Percentiles rank a stretch among this genome's conserved stretches.
Conservation (phyloP, 371 early-diverging fungal species). For the Umbelopsis sp. region DNA sequence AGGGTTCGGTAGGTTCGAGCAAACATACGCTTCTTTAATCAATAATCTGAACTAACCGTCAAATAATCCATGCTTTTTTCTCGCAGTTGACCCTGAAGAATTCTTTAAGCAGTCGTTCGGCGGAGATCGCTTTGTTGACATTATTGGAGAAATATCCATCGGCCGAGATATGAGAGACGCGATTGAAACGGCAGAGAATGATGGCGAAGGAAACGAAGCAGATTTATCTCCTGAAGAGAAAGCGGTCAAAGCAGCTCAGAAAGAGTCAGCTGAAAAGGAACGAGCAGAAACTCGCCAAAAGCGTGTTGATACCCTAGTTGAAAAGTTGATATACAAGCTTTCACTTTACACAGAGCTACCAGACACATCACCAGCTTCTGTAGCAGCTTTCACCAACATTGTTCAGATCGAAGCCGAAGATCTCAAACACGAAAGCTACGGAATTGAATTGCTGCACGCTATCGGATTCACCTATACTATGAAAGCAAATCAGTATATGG, state of each 20-base stretch:
- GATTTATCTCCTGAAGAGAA: conserved; percentile 63
- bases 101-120: conserved; percentile 96
- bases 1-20: conserved; percentile 62
- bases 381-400: conserved; percentile 68
- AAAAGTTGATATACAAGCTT: conserved; percentile 77
- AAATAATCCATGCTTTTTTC: not conserved
- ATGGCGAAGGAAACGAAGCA: conserved; percentile 36
- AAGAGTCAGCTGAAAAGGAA: conserved; percentile 46
- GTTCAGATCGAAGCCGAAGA: conserved; percentile 83
- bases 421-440: conserved; percentile 87
- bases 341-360: conserved; percentile 74
- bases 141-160: conserved; percentile 97
- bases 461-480: conserved; percentile 89
- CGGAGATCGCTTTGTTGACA: conserved; percentile 90
- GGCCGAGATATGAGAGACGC: conserved; percentile 88
- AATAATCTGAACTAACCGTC: not conserved
- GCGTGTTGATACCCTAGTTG: conserved; percentile 74
- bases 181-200: conserved; percentile 60
- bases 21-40: not conserved
- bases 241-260: conserved; percentile 57
- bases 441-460: conserved; percentile 89
- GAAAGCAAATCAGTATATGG: conserved; percentile 85
- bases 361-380: conserved; percentile 42
- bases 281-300: conserved; percentile 65
- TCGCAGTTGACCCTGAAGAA: conserved; percentile 72